Base-by-base conservation (phyloP, 1,139 yeast species). In the Spencermartinsiella ligniputridi region DNA sequence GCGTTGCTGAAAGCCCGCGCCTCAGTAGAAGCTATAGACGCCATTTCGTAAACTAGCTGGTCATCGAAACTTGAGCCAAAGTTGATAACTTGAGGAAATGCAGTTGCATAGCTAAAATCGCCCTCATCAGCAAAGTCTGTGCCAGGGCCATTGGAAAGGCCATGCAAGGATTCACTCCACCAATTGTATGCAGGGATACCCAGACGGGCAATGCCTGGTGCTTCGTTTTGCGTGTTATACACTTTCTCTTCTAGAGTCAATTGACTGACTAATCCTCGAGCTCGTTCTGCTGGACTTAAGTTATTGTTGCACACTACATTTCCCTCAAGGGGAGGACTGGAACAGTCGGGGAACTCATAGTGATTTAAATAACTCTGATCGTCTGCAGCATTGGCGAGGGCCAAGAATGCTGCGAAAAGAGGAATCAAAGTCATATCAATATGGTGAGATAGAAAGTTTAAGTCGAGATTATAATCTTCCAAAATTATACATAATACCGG, bases 171-270 rank as follows among this genome's bases (percentile, higher is more conserved):
- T 76, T 82, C 17, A 81, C 72, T 49, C 71, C 73, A 51, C 81
- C 64, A 25, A 76, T 76, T 17, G 16, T 78, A 60, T 20, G 72
- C 68, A 1, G 80, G 78, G 44, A 78, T 73, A 2, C 78, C 79
- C 27, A 78, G 63, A 33, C 82, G 32, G 18, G 78, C 78, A 32
- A 78, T 49, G 24, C 52, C 75, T 5, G 75, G 64, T 0, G 82
- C 81, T 1, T 82, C 75, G 53, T 76, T 76, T 2, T 82, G 83
- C 3, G 83, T 78, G 45, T 78, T 63, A 53, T 77, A 77, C 17
- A 76, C 79, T 52, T 76, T 76, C 53, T 78, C 83, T 21, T 70
- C 60, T 32, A 74, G 70, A 2, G 81, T 68, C 77, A 78, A 74
- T 52, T 73, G 75, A 48, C 72, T 75, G 24, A 67, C 70, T 17